Base-by-base conservation (phyloP, 1,284 basidiomycete species). In the Boletus semigastroideus region DNA sequence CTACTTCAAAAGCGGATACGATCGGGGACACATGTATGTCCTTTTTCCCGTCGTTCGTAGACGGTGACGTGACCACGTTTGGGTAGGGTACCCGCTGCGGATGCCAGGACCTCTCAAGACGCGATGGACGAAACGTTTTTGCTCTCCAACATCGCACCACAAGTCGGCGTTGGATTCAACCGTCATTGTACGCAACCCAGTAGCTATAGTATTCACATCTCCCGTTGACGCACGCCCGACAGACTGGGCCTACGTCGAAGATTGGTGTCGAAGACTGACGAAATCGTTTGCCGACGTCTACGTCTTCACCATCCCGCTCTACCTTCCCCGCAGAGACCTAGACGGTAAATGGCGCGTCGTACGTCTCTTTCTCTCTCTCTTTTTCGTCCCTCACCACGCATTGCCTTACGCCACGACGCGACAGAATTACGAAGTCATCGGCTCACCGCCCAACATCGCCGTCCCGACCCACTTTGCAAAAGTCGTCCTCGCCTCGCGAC, bases 401-500 rank as follows among this genome's bases (percentile, higher is more conserved):
- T 19, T 34, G 3, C 25, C 30, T 46, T 28, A 43, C 16, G 2
- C n/a, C 17, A 12, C 13, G 13, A 46, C 10, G 16, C 12, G 20
- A 22, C 56, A 95, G 91, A 85, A 81, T 3, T 86, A 97, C 68
- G 94, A 97, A 78, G 91, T 99, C 38, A 98, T 98, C 58, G 97
- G 96, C 0, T 83, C 81, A 33, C 94, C 93, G 22, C 93, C 94
- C 5, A 91, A 89, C 62, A 78, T 98, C 49, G 78, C 90, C 31
- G 97, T 99, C 8, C 97, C 97, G 0, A 99, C 97, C 5, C 97
- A 99, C 69, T 99, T 99, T 70, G 96, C 96, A 31, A 99, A 98
- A 72, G 94, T 98, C 28, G 85, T 98, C 25, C 78, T 98, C 48
- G 84, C 90, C 1, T 80, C 91, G 0, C 82, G 82, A 59, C 85